phyloP scores from a whole-genome alignment of 768 basidiomycete species.

The Trametes coccinea region DNA sequence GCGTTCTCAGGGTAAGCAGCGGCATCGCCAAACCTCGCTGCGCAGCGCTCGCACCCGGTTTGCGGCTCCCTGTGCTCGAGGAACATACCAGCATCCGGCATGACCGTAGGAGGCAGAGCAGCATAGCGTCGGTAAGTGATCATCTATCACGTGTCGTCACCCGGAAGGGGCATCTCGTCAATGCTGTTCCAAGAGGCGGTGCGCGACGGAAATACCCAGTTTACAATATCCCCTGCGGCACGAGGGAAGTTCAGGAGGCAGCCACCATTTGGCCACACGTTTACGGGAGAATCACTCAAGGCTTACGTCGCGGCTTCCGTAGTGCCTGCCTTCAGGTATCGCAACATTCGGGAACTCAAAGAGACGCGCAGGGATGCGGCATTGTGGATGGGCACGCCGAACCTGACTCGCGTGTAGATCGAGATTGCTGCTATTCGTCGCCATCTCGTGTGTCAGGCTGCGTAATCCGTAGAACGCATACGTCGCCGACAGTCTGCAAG shows the following conservation, averaged over 20 bases:
- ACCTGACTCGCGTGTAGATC: not conserved
- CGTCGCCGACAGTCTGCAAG: too few relatives aligned
- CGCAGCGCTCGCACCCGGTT: not conserved
- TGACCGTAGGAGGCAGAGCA: slow-evolving; percentile 9
- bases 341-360: not conserved
- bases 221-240: not conserved
- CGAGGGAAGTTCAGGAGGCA: not conserved
- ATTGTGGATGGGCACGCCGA: not conserved
- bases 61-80: slow-evolving; percentile 1
- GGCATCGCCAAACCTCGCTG: not conserved
- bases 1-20: slow-evolving; percentile 13
- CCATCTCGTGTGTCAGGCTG: too few relatives aligned
- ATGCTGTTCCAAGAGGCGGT: slow-evolving; percentile 13
- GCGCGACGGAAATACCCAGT: not conserved
- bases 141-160: slow-evolving; percentile 22
- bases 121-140: slow-evolving; percentile 19
- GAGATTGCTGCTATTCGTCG: not conserved
- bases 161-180: slow-evolving; percentile 16
- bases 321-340: too few relatives aligned
- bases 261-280: not conserved
- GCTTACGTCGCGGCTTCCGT: not conserved
- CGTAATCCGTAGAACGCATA: too few relatives aligned
- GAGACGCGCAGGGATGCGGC: not conserved
- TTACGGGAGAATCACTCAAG: not conserved
- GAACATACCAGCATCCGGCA: slow-evolving; percentile 2